Evolutionary conservation across 805 yeast species (phyloP).

Genomic region (Brettanomyces sp.): DNA sequence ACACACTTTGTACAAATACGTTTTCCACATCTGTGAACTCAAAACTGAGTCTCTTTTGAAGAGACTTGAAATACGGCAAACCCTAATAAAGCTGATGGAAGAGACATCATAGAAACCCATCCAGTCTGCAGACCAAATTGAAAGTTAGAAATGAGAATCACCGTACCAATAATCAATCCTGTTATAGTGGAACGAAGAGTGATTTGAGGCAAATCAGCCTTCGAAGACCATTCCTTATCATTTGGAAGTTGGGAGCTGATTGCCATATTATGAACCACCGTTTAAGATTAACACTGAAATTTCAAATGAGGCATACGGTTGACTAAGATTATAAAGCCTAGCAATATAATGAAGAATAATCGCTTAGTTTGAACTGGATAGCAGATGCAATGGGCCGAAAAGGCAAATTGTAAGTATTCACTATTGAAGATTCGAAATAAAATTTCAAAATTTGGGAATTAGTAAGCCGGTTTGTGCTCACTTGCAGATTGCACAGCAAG

Average conservation of each 20-base stretch:
- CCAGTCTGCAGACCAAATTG: constrained; percentile 97
- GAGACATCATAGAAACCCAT: constrained; percentile 98
- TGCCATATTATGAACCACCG: not conserved
- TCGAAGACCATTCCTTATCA: constrained; percentile 31
- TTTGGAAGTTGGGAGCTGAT: constrained; percentile 1
- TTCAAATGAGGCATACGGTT: too few species aligned
- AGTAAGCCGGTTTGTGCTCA: too few species aligned
- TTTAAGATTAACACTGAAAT: not conserved
- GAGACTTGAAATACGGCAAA: constrained; percentile 68
- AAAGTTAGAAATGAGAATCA: constrained; percentile 81
- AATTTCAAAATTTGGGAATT: too few species aligned
- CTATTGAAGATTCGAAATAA: too few species aligned
- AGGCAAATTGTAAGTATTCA: too few species aligned
- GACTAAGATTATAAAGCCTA: too few species aligned
- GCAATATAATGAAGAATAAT: too few species aligned
- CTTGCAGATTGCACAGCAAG: too few species aligned
- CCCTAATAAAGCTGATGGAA: constrained; percentile 86
- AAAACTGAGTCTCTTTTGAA: constrained; percentile 26
- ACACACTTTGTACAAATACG: constrained; percentile 82
- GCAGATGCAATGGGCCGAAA: too few species aligned
- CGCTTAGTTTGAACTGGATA: too few species aligned
- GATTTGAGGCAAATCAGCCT: constrained; percentile 51
- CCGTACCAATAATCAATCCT: constrained; percentile 78
- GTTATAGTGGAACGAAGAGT: constrained; percentile 66
- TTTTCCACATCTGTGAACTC: constrained; percentile 86